A percentile compares a stretch with the other conserved stretches of the same genome.
Conservation (phyloP, 805 yeast genomes). For the Lipomyces chichibuensis region DNA sequence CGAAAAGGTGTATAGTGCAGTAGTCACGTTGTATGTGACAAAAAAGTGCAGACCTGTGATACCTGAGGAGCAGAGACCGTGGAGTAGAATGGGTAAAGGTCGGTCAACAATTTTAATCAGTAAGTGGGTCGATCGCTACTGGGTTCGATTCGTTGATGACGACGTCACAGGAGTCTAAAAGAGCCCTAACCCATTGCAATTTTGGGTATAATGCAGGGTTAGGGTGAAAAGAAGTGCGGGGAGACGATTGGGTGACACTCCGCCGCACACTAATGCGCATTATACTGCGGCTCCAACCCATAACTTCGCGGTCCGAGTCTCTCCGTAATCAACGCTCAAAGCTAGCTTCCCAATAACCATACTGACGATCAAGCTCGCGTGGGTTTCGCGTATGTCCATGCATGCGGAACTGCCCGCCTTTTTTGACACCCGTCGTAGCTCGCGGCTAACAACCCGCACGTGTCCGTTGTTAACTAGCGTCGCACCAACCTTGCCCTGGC, state of each 20-base stretch:
- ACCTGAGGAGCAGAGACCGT: background rate
- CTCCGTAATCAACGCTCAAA: background rate
- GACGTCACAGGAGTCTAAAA: background rate
- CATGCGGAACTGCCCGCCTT: background rate
- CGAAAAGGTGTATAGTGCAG: background rate
- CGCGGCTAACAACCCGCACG: background rate
- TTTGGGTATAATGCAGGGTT: too few species aligned
- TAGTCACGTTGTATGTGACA: background rate
- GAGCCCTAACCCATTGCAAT: background rate
- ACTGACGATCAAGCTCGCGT: background rate
- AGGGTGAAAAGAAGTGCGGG: background rate
- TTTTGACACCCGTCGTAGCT: background rate
- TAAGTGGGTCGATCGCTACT: background rate
- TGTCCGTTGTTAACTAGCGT: background rate
- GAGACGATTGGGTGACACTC: background rate
- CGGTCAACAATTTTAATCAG: background rate
- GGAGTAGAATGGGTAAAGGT: background rate
- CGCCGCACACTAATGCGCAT: background rate
- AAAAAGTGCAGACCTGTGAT: background rate
- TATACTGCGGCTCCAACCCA: background rate
- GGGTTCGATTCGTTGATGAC: background rate
- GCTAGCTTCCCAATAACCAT: background rate
- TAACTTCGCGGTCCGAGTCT: background rate
- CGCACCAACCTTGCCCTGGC: background rate
- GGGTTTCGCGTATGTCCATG: background rate